Percentiles rank a stretch among this genome's conserved stretches.
These are phyloP conservation scores for Aristolochia contorta DNA, from an alignment of 164 flowering plant genomes.

Conservation along the genomic window DNA sequence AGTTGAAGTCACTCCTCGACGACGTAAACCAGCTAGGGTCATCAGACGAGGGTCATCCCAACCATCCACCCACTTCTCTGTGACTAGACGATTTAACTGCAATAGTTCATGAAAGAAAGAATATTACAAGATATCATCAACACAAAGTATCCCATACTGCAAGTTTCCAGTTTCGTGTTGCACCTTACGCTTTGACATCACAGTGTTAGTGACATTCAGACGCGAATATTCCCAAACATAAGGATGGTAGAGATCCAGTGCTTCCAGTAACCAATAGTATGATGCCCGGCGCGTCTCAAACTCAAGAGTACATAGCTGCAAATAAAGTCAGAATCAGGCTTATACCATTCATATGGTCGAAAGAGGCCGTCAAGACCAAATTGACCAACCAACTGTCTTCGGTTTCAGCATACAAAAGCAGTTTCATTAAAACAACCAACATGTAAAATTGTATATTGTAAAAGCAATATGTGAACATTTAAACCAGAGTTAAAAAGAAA, in stretches of 20 bases:
- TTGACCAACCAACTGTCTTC: too few species aligned
- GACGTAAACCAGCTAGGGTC: slow-evolving; percentile 92
- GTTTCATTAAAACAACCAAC: too few species aligned
- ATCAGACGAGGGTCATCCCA: slow-evolving; percentile 99
- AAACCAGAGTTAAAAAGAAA: too few species aligned
- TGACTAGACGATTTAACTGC: slow-evolving; percentile 83
- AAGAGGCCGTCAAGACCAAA: too few species aligned
- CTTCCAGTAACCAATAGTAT: slow-evolving; percentile 89
- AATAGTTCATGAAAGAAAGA: slow-evolving; percentile 5
- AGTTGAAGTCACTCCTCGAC: slow-evolving; percentile 82
- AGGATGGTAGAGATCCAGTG: slow-evolving; percentile 70
- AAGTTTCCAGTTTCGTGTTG: neutral
- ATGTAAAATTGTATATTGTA: too few species aligned
- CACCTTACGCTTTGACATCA: slow-evolving; percentile 99
- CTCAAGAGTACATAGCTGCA: slow-evolving; percentile 93
- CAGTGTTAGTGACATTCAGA: slow-evolving; percentile 79
- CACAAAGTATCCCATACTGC: neutral
- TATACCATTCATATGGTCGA: too few species aligned
- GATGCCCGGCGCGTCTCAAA: slow-evolving; percentile 99
- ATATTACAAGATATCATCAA: neutral
- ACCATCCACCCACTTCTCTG: slow-evolving; percentile 88
- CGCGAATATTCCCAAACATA: slow-evolving; percentile 98
- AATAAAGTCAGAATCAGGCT: neutral
- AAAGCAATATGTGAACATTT: too few species aligned
- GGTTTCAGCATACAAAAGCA: too few species aligned